These are phyloP conservation scores for Sclerotiophoma versabilis DNA, from an alignment of 2,329 filamentous ascomycete species.

Conservation along the genomic window DNA sequence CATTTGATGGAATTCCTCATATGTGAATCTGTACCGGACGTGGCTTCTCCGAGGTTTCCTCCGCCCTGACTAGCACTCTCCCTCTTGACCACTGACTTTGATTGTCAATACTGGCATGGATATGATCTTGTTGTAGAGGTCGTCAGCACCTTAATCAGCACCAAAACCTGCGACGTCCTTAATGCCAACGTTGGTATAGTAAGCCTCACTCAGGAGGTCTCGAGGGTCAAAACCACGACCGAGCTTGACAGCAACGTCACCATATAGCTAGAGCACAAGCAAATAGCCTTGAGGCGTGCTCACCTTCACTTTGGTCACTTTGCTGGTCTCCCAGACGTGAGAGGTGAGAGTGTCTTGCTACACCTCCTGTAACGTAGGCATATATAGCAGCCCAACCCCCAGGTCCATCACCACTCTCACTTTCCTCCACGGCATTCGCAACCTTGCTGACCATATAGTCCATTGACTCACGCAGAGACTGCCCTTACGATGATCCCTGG, in stretches of 20 bases:
- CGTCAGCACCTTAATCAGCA: no score
- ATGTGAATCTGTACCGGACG: not conserved
- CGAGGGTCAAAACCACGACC: not conserved
- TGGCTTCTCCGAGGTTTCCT: not conserved
- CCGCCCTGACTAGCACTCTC: not conserved
- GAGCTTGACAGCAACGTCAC: not conserved
- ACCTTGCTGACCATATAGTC: not conserved
- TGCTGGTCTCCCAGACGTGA: not conserved
- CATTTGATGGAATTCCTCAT: not conserved
- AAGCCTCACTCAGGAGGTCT: no score
- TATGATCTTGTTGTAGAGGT: no score
- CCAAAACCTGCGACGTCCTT: no score
- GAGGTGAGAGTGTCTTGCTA: conserved; percentile 1
- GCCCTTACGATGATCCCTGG: not conserved
- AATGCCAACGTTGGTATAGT: not conserved
- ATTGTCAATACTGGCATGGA: not conserved
- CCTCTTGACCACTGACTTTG: no score
- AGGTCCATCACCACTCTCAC: not conserved
- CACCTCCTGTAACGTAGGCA: not conserved
- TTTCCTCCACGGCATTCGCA: not conserved
- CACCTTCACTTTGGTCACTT: conserved; percentile 3
- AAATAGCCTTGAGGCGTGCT: not conserved
- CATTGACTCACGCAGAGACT: no score
- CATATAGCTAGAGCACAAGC: not conserved
- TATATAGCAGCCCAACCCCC: not conserved